Base-by-base conservation (phyloP, 108 stramenopile genomes). In the Pseudonitzschia pungens region DNA sequence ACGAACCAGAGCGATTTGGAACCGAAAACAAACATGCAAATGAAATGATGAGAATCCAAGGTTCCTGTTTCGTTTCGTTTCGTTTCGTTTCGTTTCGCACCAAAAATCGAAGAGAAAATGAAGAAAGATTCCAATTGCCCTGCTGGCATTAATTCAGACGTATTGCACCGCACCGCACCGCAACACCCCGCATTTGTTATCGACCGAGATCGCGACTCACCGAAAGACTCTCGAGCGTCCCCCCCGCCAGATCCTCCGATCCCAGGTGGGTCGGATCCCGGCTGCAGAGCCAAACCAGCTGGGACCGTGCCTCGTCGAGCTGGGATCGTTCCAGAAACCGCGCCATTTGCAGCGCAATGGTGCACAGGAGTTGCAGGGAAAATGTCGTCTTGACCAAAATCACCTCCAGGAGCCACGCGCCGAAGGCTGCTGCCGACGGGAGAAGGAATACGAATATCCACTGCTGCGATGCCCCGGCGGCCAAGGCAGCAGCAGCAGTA, bases 211-310 rank as follows among this genome's bases (percentile, higher is more conserved):
- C n/a, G n/a, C 14, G 15, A 33, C 60, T 62, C 29, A 62, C 60
- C 72, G 79, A 36, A 76, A 75, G 36, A 69, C 72, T 41, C 81
- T 81, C 53, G 76, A 64, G 26, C 72, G 81, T 42, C 45, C 81
- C n/a, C 69, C 84, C 45, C 75, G 77, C 16, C 75, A 70, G 50
- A 79, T 53, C 84, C 21, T 70, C 70, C 18, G 80, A 64, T 0
- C 45, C 21, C 9, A 85, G 57, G 31, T 54, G 64, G 4, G 80
- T 77, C 48, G 84, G 76, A 77, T 85, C 84, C 11, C 81, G 81
- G 50, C 84, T 85, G 65, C 84, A 86, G 16, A 83, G 21, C 82
- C 82, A 86, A 0, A 60, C 77, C 18, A 86, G 64, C 70, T 84
- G 84, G 4, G 18, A 21, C 27, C 80, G 58, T 12, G 84, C 84